phyloP scores from a whole-genome alignment of 495 filamentous ascomycete genomes.

The Penicillium cinerascens region DNA sequence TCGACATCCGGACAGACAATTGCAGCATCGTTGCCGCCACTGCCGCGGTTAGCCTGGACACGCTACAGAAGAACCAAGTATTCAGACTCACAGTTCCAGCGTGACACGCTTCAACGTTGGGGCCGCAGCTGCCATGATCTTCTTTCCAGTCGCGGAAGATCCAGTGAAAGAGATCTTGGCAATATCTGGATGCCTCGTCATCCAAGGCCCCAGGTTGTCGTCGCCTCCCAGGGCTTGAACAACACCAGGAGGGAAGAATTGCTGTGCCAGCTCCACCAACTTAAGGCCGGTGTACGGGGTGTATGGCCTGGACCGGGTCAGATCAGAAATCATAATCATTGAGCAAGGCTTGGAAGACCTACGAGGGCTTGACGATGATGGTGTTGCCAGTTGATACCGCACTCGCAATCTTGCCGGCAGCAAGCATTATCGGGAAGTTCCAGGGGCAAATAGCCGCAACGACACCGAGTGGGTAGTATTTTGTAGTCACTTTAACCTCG shows the following conservation, averaged over 20 bases:
- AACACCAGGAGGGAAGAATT: constrained; percentile 58
- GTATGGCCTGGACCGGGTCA: constrained; percentile 52
- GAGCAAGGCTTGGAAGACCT: constrained; percentile 1
- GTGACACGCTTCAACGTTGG: constrained; percentile 55
- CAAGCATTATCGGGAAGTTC: constrained; percentile 58
- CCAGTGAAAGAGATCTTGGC: constrained; percentile 63
- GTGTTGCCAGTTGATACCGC: constrained; percentile 58
- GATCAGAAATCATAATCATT: constrained; percentile 58
- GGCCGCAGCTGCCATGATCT: constrained; percentile 51
- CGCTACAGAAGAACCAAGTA: no score
- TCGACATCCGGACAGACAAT: constrained; percentile 62
- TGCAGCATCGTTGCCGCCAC: constrained; percentile 61
- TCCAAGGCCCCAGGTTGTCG: constrained; percentile 52
- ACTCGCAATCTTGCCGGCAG: constrained; percentile 51
- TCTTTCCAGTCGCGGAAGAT: constrained; percentile 57
- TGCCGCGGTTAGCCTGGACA: background rate
- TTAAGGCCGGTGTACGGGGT: constrained; percentile 62
- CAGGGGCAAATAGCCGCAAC: constrained; percentile 54
- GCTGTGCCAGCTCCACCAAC: constrained; percentile 53
- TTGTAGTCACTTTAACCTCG: constrained; percentile 36
- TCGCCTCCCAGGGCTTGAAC: constrained; percentile 59
- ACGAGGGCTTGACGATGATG: constrained; percentile 57
- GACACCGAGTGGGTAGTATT: constrained; percentile 49
- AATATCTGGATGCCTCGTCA: constrained; percentile 52
- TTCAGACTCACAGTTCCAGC: constrained; percentile 34